phyloP scores from a whole-genome alignment of 768 basidiomycete genomes.

The Lenzites betulinus region DNA sequence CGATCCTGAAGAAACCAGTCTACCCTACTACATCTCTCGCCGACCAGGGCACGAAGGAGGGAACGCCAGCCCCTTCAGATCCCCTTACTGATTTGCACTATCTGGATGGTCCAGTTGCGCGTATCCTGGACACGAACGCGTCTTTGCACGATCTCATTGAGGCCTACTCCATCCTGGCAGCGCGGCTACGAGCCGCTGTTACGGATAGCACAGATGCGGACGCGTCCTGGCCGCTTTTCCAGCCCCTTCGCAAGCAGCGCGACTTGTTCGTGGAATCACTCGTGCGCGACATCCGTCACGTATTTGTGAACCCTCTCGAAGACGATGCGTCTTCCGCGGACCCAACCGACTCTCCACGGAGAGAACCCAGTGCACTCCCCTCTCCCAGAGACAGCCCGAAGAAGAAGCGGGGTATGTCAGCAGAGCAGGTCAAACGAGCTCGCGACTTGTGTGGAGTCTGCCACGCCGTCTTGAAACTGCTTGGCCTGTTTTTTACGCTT shows the following conservation, averaged over 20 bases:
- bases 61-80: conserved; percentile 76
- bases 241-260: conserved; percentile 61
- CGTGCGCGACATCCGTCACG: conserved; percentile 68
- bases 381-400: conserved; percentile 72
- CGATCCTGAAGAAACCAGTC: conserved; percentile 66
- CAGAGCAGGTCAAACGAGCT: conserved; percentile 76
- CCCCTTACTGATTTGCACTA: conserved; percentile 66
- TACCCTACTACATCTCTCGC: conserved; percentile 38
- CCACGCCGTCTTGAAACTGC: conserved; percentile 69
- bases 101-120: conserved; percentile 63
- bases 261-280: conserved; percentile 56
- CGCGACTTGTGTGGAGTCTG: conserved; percentile 76
- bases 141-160: conserved; percentile 64
- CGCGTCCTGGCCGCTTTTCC: conserved; percentile 71
- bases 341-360: conserved; percentile 1
- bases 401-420: conserved; percentile 71
- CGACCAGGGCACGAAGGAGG: conserved; percentile 54
- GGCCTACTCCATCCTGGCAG: conserved; percentile 70
- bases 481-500: conserved; percentile 59
- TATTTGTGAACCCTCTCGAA: conserved; percentile 56
- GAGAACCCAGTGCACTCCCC: conserved; percentile 43
- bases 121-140: conserved; percentile 52
- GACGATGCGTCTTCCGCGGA: conserved; percentile 3
- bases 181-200: conserved; percentile 57
- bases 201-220: conserved; percentile 50